Conservation (phyloP, 2,329 filamentous ascomycete species). For the Colletotrichum tofieldiae region DNA sequence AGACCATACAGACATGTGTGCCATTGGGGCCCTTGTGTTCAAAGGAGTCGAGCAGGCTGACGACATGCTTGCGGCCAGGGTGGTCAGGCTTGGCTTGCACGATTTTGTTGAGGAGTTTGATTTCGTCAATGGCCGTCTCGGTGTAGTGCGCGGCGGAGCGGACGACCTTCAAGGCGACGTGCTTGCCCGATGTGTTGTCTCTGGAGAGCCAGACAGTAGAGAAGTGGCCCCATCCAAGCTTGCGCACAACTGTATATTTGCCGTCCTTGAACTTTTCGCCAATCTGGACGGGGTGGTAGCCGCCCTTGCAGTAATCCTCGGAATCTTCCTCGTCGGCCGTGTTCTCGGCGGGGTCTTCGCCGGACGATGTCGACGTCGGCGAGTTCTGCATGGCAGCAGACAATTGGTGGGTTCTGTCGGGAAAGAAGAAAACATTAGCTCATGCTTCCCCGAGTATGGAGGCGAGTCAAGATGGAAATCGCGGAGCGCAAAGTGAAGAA, state of each 20-base stretch:
- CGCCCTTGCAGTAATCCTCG: conserved; percentile 99
- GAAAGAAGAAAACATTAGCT: conserved; percentile 44
- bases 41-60: conserved; percentile 96
- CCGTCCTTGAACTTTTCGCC: conserved; percentile 98
- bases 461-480: neutral
- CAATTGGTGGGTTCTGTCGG: conserved; percentile 68
- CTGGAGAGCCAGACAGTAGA: conserved; percentile 92
- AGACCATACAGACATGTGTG: conserved; percentile 98
- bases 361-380: conserved; percentile 82
- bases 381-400: conserved; percentile 75
- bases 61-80: conserved; percentile 93
- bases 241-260: conserved; percentile 95
- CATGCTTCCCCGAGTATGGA: neutral
- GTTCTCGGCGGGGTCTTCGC: conserved; percentile 89
- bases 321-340: conserved; percentile 99
- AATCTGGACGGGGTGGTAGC: conserved; percentile 94
- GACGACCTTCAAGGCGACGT: conserved; percentile 98
- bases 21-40: conserved; percentile 98
- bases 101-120: conserved; percentile 97
- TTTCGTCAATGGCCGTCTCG: conserved; percentile 98
- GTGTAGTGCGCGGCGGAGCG: conserved; percentile 98
- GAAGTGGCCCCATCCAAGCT: conserved; percentile 98
- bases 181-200: conserved; percentile 91
- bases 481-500: conserved; percentile 12
- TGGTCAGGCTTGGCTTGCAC: conserved; percentile 96